These are phyloP conservation scores for Xylaria sp. DNA, from an alignment of 2,329 filamentous ascomycete species.

Conservation along the genomic window DNA sequence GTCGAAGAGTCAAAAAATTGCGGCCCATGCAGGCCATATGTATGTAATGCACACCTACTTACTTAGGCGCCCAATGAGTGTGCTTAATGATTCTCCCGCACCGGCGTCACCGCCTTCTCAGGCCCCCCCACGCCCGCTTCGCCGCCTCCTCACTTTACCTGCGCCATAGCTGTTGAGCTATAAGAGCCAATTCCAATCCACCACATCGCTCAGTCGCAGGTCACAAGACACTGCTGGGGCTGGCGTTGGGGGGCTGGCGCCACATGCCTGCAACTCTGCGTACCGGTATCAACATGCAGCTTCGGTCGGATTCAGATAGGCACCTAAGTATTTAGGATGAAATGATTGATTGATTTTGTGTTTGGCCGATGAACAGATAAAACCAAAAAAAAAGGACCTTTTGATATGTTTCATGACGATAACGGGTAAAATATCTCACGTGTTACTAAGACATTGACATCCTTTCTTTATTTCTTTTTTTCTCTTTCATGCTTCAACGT, in stretches of 20 bases:
- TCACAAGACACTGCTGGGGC: conserved; percentile 14
- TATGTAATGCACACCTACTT: conserved; percentile 4
- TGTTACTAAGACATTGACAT: neutral
- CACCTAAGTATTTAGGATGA: neutral
- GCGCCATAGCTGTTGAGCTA: neutral
- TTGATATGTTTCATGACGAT: neutral
- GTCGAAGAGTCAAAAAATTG: neutral
- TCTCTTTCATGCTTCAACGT: too few relatives aligned
- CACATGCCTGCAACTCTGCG: conserved; percentile 5
- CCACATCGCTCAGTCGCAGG: neutral
- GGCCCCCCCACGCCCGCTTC: neutral
- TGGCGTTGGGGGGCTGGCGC: conserved; percentile 8
- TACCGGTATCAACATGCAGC: conserved; percentile 4
- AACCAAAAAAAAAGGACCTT: neutral
- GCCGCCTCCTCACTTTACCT: neutral
- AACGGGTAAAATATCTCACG: conserved; percentile 14
- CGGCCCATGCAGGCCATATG: conserved; percentile 1
- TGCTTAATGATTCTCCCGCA: neutral
- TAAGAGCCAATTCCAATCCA: neutral
- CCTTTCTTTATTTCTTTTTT: neutral
- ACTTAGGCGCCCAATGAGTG: neutral
- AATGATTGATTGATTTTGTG: too few relatives aligned
- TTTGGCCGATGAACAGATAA: neutral
- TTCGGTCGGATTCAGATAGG: neutral
- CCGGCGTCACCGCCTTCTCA: neutral